Evolutionary conservation across 495 filamentous ascomycete species (phyloP).

Genomic region (Bacidia rubella): DNA sequence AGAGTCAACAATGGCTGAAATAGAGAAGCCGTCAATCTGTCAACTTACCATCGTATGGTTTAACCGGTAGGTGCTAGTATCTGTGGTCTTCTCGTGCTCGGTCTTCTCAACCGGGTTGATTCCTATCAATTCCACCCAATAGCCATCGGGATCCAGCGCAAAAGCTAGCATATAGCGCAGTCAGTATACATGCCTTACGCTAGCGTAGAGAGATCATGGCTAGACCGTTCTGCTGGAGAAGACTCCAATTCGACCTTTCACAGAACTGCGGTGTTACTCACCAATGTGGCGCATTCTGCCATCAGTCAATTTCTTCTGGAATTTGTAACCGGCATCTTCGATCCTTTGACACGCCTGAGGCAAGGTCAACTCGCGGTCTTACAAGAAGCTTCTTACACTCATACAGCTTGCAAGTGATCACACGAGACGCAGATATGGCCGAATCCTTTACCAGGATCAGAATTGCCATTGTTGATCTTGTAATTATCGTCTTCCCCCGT

Average conservation of each 20-base stretch:
- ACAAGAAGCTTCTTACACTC: no score
- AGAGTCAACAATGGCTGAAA: no score
- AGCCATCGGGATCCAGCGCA: slow-evolving; percentile 82
- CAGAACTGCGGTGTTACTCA: no score
- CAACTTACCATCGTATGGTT: slow-evolving; percentile 74
- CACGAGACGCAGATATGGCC: slow-evolving; percentile 81
- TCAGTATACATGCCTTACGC: background rate
- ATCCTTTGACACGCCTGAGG: slow-evolving; percentile 53
- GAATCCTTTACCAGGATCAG: slow-evolving; percentile 73
- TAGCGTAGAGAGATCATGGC: no score
- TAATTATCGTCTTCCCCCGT: slow-evolving; percentile 78
- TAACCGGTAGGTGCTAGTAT: slow-evolving; percentile 40
- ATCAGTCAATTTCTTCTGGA: slow-evolving; percentile 87
- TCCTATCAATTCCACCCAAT: slow-evolving; percentile 69
- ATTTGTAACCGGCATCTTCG: slow-evolving; percentile 77
- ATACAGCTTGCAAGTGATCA: slow-evolving; percentile 75
- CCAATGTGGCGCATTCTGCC: slow-evolving; percentile 71
- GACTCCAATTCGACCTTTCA: no score
- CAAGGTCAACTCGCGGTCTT: no score
- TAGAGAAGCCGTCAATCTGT: no score
- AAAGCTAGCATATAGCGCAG: slow-evolving; percentile 41
- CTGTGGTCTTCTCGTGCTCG: slow-evolving; percentile 40
- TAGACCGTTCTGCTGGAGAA: no score
- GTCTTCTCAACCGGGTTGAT: slow-evolving; percentile 34
- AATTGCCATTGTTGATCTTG: slow-evolving; percentile 78